phyloP scores from a whole-genome alignment of 805 yeast species.

The Wickerhamomyces bovis region DNA sequence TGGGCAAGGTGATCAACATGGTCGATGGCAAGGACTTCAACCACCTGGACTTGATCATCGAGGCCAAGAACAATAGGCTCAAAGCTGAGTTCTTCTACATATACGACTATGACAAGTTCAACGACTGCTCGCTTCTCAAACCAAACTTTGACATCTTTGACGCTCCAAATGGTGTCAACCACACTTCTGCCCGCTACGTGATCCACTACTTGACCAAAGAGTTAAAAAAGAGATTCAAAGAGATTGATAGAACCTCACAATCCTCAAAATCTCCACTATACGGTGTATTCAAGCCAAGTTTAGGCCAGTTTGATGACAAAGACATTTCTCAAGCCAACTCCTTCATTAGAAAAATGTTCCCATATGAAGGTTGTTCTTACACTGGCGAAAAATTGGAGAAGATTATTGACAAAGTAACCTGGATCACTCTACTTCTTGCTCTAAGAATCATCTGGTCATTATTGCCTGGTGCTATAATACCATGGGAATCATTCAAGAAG shows the following conservation, averaged over 20 bases:
- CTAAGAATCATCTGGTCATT: slow-evolving; percentile 30
- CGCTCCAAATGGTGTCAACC: slow-evolving; percentile 20
- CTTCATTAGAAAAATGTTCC: slow-evolving; percentile 27
- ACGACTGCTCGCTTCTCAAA: slow-evolving; percentile 22
- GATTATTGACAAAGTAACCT: slow-evolving; percentile 19
- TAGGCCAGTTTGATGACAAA: slow-evolving; percentile 28
- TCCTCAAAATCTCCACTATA: slow-evolving; percentile 19
- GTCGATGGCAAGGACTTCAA: slow-evolving; percentile 20
- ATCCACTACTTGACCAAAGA: slow-evolving; percentile 28
- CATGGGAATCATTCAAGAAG: slow-evolving; percentile 29
- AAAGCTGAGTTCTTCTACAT: slow-evolving; percentile 27
- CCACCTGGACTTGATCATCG: slow-evolving; percentile 23
- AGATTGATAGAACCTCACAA: slow-evolving; percentile 9
- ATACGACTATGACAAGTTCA: slow-evolving; percentile 27
- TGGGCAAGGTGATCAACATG: slow-evolving; percentile 24
- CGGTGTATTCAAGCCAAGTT: slow-evolving; percentile 30
- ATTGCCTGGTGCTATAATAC: slow-evolving; percentile 29
- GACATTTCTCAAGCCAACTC: slow-evolving; percentile 25
- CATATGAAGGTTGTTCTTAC: slow-evolving; percentile 32
- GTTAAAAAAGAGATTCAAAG: slow-evolving; percentile 22
- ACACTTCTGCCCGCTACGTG: slow-evolving; percentile 29
- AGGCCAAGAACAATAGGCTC: slow-evolving; percentile 25
- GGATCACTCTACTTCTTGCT: slow-evolving; percentile 24
- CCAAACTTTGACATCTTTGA: slow-evolving; percentile 19
- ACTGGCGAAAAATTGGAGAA: slow-evolving; percentile 25